Percentiles rank a stretch among this genome's conserved stretches.
phyloP scores from a whole-genome alignment of 78 protist genomes.

The slime mould (Dictyostelium discoideum) region DNA sequence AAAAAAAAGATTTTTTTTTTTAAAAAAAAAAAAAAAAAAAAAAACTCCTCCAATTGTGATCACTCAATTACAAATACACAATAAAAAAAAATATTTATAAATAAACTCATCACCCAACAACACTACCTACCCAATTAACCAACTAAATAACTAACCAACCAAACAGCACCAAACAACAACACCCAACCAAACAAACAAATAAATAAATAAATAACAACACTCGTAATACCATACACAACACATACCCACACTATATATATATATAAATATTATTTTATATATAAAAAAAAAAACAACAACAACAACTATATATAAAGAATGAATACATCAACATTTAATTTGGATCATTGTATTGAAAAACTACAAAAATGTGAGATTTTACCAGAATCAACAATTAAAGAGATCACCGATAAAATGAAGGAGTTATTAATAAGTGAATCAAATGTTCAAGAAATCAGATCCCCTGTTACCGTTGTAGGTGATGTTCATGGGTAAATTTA shows the following conservation, averaged over 20 bases:
- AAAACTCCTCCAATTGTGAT: background rate
- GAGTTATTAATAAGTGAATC: conserved; percentile 91
- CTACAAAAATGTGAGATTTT: conserved; percentile 68
- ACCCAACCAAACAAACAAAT: background rate
- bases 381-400: conserved; percentile 63
- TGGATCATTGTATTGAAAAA: conserved; percentile 82
- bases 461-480: conserved; percentile 98
- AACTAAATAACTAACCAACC: background rate
- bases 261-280: background rate
- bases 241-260: background rate
- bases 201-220: background rate
- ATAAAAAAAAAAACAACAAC: background rate
- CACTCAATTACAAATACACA: background rate
- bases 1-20: background rate
- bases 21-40: background rate
- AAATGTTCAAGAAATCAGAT: conserved; percentile 91
- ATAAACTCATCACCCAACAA: background rate
- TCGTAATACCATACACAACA: background rate
- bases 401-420: conserved; percentile 74
- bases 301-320: background rate
- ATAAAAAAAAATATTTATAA: too few relatives aligned
- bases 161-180: too few relatives aligned
- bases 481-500: conserved; percentile 94
- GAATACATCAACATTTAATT: conserved; percentile 37
- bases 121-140: background rate